Evolutionary conservation across 2,329 filamentous ascomycete species (phyloP).

Genomic region (Pseudogymnoascus sp.): DNA sequence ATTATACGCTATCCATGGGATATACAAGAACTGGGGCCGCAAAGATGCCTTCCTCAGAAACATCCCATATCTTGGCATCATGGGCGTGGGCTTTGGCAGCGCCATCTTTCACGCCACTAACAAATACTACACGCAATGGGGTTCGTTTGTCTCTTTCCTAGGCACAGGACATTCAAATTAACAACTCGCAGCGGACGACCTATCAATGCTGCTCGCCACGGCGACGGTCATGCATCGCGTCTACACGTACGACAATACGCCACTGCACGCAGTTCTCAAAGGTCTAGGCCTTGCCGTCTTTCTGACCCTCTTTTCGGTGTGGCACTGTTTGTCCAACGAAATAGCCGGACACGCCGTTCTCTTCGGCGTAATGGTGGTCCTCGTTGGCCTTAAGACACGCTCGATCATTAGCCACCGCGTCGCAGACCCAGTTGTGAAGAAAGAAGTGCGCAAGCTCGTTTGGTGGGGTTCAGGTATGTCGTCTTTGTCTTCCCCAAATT

Average conservation of each 20-base stretch:
- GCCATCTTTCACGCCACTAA: slow-evolving; percentile 37
- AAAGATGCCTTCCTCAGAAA: slow-evolving; percentile 26
- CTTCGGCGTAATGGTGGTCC: slow-evolving; percentile 23
- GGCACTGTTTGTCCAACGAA: slow-evolving; percentile 25
- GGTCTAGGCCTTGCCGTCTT: slow-evolving; percentile 36
- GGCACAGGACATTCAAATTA: neutral
- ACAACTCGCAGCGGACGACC: slow-evolving; percentile 39
- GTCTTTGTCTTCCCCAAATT: no score
- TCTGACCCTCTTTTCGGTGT: slow-evolving; percentile 36
- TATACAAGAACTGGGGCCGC: slow-evolving; percentile 23
- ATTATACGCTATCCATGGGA: slow-evolving; percentile 26
- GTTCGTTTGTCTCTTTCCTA: slow-evolving; percentile 37
- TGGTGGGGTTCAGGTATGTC: slow-evolving; percentile 23
- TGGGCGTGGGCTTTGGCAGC: slow-evolving; percentile 35
- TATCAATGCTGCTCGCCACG: slow-evolving; percentile 51
- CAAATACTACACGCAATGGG: slow-evolving; percentile 41
- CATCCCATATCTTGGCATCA: slow-evolving; percentile 36
- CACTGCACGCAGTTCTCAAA: slow-evolving; percentile 32
- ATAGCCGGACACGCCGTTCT: slow-evolving; percentile 22
- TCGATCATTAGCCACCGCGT: slow-evolving; percentile 24
- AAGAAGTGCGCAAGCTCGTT: slow-evolving; percentile 21
- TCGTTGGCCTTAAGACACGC: slow-evolving; percentile 22
- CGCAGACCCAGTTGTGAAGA: slow-evolving; percentile 18
- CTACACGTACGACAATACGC: slow-evolving; percentile 38
- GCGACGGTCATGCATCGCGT: slow-evolving; percentile 46